A percentile compares a stretch with the other conserved stretches of the same genome.
Evolutionary conservation across 495 filamentous ascomycete species (phyloP).

Genomic region (Penicillium bialowiezense): DNA sequence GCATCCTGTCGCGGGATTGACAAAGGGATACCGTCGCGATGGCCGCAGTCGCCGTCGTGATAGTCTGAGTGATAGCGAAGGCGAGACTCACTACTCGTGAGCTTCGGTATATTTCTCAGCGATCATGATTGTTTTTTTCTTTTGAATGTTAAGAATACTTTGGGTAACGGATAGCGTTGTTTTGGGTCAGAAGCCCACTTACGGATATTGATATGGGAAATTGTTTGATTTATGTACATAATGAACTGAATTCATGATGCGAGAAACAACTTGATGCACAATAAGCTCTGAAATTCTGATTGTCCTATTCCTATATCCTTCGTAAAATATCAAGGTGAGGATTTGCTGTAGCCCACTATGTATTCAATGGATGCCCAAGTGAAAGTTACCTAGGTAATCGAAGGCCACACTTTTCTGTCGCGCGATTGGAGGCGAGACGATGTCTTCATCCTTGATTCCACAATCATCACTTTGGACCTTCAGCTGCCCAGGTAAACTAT

Average conservation of each 20-base stretch:
- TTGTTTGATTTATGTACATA: slow-evolving; percentile 9
- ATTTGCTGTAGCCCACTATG: too few relatives aligned
- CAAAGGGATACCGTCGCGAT: slow-evolving; percentile 46
- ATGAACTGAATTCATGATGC: slow-evolving; percentile 4
- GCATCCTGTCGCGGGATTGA: slow-evolving; percentile 75
- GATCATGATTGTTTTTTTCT: neutral
- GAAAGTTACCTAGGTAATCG: too few relatives aligned
- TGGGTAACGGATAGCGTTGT: slow-evolving; percentile 7
- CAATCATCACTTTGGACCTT: too few relatives aligned
- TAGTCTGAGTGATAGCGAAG: slow-evolving; percentile 57
- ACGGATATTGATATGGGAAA: slow-evolving; percentile 7
- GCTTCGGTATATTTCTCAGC: neutral
- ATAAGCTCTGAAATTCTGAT: too few relatives aligned
- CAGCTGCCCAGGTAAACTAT: too few relatives aligned
- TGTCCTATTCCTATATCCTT: too few relatives aligned
- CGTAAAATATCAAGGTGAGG: too few relatives aligned
- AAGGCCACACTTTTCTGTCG: too few relatives aligned
- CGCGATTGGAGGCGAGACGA: too few relatives aligned
- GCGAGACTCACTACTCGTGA: slow-evolving; percentile 29
- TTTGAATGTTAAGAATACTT: slow-evolving; percentile 2
- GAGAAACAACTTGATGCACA: neutral
- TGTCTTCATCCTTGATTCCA: too few relatives aligned
- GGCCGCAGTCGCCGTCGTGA: slow-evolving; percentile 39
- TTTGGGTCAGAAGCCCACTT: neutral
- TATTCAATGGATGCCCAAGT: too few relatives aligned